A percentile compares a stretch with the other conserved stretches of the same genome.
Conservation (phyloP, 305 asterid genomes). For the Fraxinus greggii region DNA sequence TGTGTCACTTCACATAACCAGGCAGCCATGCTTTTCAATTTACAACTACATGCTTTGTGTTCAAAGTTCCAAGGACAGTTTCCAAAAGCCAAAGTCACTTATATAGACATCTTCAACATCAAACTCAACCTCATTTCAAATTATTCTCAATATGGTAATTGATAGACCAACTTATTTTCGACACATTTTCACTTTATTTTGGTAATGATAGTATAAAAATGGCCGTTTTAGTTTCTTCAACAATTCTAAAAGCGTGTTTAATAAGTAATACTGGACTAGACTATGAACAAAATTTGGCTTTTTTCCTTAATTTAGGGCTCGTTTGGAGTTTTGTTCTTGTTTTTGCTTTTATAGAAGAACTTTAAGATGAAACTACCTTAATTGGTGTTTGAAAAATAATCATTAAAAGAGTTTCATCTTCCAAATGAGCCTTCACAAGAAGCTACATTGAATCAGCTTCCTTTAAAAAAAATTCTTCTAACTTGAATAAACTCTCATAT, state of each 20-base stretch:
- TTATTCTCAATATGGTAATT: slow-evolving; percentile 22
- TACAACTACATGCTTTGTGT: slow-evolving; percentile 21
- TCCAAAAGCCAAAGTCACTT: slow-evolving; percentile 20
- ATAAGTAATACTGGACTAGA: neutral
- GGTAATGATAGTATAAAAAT: neutral
- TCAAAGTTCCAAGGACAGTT: slow-evolving; percentile 12
- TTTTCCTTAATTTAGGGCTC: neutral
- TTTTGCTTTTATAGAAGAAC: no score
- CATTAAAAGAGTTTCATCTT: neutral
- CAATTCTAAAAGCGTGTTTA: neutral
- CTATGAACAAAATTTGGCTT: no score
- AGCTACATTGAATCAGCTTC: neutral
- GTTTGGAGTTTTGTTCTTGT: neutral
- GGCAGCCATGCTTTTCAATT: slow-evolving; percentile 24
- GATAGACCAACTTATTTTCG: neutral
- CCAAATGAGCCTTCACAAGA: neutral
- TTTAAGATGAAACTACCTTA: neutral
- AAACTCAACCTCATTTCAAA: slow-evolving; percentile 25
- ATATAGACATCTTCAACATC: slow-evolving; percentile 31
- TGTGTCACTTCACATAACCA: slow-evolving; percentile 28
- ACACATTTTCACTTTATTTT: neutral
- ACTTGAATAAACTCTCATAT: neutral
- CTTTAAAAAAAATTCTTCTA: no score
- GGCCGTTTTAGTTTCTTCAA: neutral
- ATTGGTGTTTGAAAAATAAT: neutral